phyloP scores from a whole-genome alignment of 2,329 filamentous ascomycete genomes.

The Rhynchosporium secalis region DNA sequence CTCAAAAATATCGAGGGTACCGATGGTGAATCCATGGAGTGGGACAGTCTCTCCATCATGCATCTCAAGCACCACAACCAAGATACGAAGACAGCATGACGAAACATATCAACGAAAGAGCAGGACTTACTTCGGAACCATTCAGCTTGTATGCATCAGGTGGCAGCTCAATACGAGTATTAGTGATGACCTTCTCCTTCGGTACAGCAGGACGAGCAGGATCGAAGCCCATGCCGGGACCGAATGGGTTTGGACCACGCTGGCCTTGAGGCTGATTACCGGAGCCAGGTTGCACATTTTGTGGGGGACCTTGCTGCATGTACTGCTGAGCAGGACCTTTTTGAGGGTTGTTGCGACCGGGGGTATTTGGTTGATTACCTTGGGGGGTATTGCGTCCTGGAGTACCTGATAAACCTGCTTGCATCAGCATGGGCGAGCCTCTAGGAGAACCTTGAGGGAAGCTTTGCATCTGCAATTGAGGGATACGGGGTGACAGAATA shows the following conservation, averaged over 20 bases:
- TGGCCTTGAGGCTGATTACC: slow-evolving; percentile 1
- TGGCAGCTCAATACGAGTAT: slow-evolving; percentile 56
- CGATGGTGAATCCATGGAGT: neutral
- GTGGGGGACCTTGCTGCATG: neutral
- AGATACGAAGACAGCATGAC: neutral
- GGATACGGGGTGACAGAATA: slow-evolving; percentile 2
- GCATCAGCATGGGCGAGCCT: slow-evolving; percentile 11
- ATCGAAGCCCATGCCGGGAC: slow-evolving; percentile 45
- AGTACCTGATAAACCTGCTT: slow-evolving; percentile 9
- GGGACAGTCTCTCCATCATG: neutral
- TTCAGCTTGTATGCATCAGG: slow-evolving; percentile 53
- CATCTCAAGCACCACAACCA: slow-evolving; percentile 1
- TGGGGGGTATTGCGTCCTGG: slow-evolving; percentile 5
- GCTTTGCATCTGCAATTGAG: slow-evolving; percentile 6
- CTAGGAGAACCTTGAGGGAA: slow-evolving; percentile 11
- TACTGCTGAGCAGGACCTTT: neutral
- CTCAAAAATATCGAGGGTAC: neutral
- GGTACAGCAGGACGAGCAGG: slow-evolving; percentile 42
- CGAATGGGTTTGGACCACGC: slow-evolving; percentile 24
- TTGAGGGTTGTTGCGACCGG: neutral
- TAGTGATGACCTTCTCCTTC: slow-evolving; percentile 38
- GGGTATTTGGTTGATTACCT: slow-evolving; percentile 8
- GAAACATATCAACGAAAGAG: slow-evolving; percentile 3
- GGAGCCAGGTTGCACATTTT: slow-evolving; percentile 1
- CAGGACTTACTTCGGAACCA: slow-evolving; percentile 38